Percentiles rank a stretch among this genome's conserved stretches.
Conservation (phyloP, 257 asterid species). For the Solanum sejunctum region DNA sequence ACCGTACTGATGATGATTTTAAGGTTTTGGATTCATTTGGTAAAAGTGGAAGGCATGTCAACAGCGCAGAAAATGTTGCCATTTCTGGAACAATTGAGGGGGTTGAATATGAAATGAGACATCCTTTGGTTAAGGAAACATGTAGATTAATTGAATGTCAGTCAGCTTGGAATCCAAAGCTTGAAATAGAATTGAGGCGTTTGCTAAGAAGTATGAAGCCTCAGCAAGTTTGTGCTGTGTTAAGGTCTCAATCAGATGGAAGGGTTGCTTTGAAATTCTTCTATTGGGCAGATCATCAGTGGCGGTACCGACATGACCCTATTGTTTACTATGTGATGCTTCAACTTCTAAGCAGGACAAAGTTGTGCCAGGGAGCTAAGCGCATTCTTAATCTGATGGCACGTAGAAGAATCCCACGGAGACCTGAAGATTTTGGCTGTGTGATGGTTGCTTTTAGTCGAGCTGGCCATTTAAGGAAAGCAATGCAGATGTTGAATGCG, state of each 20-base stretch:
- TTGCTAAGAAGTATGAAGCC: conserved; percentile 59
- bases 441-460: conserved; percentile 92
- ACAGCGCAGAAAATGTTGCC: not conserved
- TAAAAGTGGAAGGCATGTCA: conserved; percentile 9
- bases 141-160: conserved; percentile 52
- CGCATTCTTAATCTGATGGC: conserved; percentile 66
- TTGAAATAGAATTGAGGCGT: conserved; percentile 60
- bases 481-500: conserved; percentile 58
- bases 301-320: conserved; percentile 75
- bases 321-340: conserved; percentile 71
- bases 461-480: conserved; percentile 77
- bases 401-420: conserved; percentile 41
- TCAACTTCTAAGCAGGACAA: conserved; percentile 62
- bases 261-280: conserved; percentile 74
- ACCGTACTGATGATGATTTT: conserved; percentile 35
- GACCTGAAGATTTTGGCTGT: conserved; percentile 69
- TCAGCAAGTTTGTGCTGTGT: conserved; percentile 66
- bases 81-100: conserved; percentile 22
- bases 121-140: conserved; percentile 72
- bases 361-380: conserved; percentile 88
- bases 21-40: conserved; percentile 40
- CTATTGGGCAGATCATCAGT: conserved; percentile 87
- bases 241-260: conserved; percentile 65
- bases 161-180: conserved; percentile 57
- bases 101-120: conserved; percentile 52